Base-by-base conservation (phyloP, 1,284 basidiomycete genomes). In the Flammula alnicola region DNA sequence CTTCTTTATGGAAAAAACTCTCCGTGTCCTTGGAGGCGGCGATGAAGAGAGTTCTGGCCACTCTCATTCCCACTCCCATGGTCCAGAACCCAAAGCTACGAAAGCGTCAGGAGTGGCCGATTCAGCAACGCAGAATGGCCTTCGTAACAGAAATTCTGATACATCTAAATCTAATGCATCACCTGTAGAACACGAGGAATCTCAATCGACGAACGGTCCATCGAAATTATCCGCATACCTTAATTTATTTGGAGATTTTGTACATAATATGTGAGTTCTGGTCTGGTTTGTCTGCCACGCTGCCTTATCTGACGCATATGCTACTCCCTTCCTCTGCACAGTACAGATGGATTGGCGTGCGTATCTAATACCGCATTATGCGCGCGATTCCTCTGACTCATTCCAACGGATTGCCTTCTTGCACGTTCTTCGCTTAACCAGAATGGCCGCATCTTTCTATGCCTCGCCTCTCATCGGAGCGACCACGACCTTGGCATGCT, bases 401-500 rank as follows among this genome's bases (percentile, higher is more conserved):
- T 39, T 29, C 30, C 44, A 19, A 50, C 41, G 40, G 40, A 33
- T 14, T 45, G 22, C 25, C 37, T 37, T 36, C 30, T 39, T 51
- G 47, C 52, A 58, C 58, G 52, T 60, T 58, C 47, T 44, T 55
- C 44, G 43, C 56, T 56, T 49, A 59, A 51, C 43, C 56, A 90
- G 88, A 35, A 93, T 95, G 90, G 88, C 91, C 9, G 92, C 92
- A 38, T 91, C 88, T 17, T 95, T 95, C 74, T 94, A 94, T 66
- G 91, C 90, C 16, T 90, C 88, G 30, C 92, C 92, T 1, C 75
- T 92, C 44, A 91, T 95, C 57, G 92, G 92, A 33, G 92, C 92
- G 30, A 93, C 92, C 43, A 94, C 92, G 2, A 93, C 92, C 9
- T 78, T 95, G 38, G 93, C 93, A 12, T 94, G 92, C 62, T 94